Evolutionary conservation across 805 yeast species (phyloP).

Genomic region (Ogataea neopini): DNA sequence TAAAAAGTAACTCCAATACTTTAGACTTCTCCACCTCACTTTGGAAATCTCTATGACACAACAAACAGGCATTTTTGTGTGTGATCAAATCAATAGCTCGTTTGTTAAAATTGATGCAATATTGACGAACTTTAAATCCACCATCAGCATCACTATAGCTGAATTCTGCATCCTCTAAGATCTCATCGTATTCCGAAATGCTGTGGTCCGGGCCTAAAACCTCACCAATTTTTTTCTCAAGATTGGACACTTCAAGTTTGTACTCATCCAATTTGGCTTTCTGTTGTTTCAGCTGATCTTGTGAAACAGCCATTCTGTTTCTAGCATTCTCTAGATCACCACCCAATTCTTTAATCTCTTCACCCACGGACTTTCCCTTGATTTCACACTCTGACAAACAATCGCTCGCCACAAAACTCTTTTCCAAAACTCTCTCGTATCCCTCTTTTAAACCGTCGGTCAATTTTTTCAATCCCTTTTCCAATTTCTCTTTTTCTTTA

Average conservation of each 20-base stretch:
- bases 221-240: slow-evolving; percentile 19
- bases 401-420: slow-evolving; percentile 1
- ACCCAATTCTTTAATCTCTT: background rate
- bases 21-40: slow-evolving; percentile 29
- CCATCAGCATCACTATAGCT: slow-evolving; percentile 62
- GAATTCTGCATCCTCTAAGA: slow-evolving; percentile 57
- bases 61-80: slow-evolving; percentile 56
- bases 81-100: slow-evolving; percentile 69
- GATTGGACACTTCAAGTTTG: slow-evolving; percentile 12
- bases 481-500: slow-evolving; percentile 11
- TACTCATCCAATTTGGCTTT: slow-evolving; percentile 12
- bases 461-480: background rate
- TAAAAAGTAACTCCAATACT: slow-evolving; percentile 26
- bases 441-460: slow-evolving; percentile 1
- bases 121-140: slow-evolving; percentile 65
- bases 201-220: slow-evolving; percentile 38
- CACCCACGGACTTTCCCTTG: background rate
- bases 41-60: slow-evolving; percentile 71
- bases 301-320: slow-evolving; percentile 9
- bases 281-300: slow-evolving; percentile 7
- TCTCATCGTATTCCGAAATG: slow-evolving; percentile 51
- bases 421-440: slow-evolving; percentile 6
- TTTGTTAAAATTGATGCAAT: slow-evolving; percentile 67
- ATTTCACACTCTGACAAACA: background rate
- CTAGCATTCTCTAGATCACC: slow-evolving; percentile 3